phyloP scores from a whole-genome alignment of 2,329 filamentous ascomycete species.

The Penicillium sp. region DNA sequence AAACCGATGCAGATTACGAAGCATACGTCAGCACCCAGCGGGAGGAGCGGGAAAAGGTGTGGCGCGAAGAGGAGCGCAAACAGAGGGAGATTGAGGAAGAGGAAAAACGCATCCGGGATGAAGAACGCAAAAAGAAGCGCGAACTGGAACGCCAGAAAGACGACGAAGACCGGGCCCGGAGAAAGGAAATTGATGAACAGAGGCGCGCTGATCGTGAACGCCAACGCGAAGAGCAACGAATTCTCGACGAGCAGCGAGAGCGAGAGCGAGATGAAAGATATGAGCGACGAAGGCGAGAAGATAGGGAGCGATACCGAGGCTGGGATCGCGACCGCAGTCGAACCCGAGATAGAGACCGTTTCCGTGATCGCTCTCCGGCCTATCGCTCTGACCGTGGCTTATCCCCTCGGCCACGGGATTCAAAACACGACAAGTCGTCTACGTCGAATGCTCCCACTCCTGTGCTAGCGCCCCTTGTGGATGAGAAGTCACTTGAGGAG shows the following conservation, averaged over 20 bases:
- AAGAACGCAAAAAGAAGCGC: conserved; percentile 45
- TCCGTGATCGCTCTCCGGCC: conserved; percentile 34
- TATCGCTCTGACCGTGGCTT: conserved; percentile 35
- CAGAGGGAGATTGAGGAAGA: conserved; percentile 53
- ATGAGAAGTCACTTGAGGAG: conserved; percentile 57
- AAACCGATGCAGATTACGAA: conserved; percentile 61
- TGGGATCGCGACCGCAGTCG: conserved; percentile 40
- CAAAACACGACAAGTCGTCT: conserved; percentile 33
- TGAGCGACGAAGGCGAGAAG: conserved; percentile 45
- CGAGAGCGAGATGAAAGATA: conserved; percentile 51
- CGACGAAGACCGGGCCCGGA: conserved; percentile 49
- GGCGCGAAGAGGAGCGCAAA: conserved; percentile 52
- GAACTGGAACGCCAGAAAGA: conserved; percentile 47
- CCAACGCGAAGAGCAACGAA: conserved; percentile 54
- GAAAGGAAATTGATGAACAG: conserved; percentile 52
- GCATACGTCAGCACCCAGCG: conserved; percentile 54
- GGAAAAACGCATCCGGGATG: conserved; percentile 41
- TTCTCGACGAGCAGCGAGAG: conserved; percentile 53
- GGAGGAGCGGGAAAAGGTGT: conserved; percentile 51
- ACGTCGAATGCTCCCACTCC: conserved; percentile 37
- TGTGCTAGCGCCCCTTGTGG: conserved; percentile 38
- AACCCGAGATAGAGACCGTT: conserved; percentile 35
- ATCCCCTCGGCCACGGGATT: conserved; percentile 33
- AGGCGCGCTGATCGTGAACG: conserved; percentile 52
- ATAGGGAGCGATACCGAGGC: conserved; percentile 48